Evolutionary conservation across 2,329 filamentous ascomycete genomes (phyloP).

Genomic region (Xylariaceae sp.): DNA sequence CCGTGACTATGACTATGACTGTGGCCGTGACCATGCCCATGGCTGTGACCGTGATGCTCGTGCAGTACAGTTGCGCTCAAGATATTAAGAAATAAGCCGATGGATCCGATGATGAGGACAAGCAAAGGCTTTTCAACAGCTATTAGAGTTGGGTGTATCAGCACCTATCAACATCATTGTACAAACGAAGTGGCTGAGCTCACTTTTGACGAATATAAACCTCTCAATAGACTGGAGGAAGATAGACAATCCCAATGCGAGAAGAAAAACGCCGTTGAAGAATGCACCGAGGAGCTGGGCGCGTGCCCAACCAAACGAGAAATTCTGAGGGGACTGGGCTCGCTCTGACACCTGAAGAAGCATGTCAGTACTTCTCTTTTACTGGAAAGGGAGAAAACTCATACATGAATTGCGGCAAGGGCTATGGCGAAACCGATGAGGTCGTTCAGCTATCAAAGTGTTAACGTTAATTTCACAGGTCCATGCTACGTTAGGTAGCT

Average conservation of each 20-base stretch:
- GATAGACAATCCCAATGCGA: constrained; percentile 67
- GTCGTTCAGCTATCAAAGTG: constrained; percentile 51
- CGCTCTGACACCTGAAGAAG: constrained; percentile 49
- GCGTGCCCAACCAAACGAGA: constrained; percentile 72
- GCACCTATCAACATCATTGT: neutral
- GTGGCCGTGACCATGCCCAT: constrained; percentile 29
- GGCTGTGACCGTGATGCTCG: constrained; percentile 38
- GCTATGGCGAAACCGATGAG: constrained; percentile 64
- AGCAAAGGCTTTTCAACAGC: constrained; percentile 59
- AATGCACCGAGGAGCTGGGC: constrained; percentile 70
- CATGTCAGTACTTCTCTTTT: constrained; percentile 12
- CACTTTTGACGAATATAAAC: constrained; percentile 54
- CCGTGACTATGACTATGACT: constrained; percentile 25
- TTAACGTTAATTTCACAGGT: constrained; percentile 7
- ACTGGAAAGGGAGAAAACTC: constrained; percentile 15
- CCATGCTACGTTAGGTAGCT: neutral
- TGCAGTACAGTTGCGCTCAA: constrained; percentile 62
- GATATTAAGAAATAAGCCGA: constrained; percentile 63
- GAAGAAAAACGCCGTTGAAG: constrained; percentile 72
- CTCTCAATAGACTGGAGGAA: constrained; percentile 67
- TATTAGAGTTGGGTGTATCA: constrained; percentile 29
- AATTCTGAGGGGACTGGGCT: constrained; percentile 48
- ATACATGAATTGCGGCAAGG: constrained; percentile 56
- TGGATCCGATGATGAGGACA: constrained; percentile 62
- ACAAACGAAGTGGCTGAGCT: constrained; percentile 17